Conservation (phyloP, 192 early-diverging fungal species). For the Coemansia sp. region DNA sequence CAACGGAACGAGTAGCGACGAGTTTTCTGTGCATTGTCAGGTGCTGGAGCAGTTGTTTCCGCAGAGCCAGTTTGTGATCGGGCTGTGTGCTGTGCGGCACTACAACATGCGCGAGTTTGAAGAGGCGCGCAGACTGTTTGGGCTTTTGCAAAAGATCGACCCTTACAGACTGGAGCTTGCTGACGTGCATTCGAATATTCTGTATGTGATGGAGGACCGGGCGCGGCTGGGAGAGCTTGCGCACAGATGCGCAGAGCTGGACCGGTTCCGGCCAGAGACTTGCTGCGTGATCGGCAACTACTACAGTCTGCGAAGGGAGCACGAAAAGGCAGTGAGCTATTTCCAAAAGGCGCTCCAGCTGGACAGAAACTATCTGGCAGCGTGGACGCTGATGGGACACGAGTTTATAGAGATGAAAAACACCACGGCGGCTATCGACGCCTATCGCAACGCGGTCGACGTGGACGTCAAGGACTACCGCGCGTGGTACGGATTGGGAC, state of each 20-base stretch:
- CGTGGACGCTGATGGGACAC: conserved; percentile 94
- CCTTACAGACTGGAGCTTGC: conserved; percentile 79
- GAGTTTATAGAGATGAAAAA: conserved; percentile 94
- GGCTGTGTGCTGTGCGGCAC: conserved; percentile 61
- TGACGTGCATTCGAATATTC: conserved; percentile 85
- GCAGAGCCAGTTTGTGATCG: conserved; percentile 64
- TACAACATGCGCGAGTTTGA: conserved; percentile 72
- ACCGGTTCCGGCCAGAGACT: conserved; percentile 85
- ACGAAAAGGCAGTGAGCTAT: conserved; percentile 81
- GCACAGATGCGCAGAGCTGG: conserved; percentile 65
- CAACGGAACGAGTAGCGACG: conserved; percentile 14
- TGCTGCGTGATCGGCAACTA: conserved; percentile 88
- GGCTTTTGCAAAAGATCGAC: conserved; percentile 64
- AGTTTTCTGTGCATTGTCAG: conserved; percentile 28
- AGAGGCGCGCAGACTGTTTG: conserved; percentile 69
- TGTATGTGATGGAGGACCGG: conserved; percentile 74
- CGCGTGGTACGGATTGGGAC: conserved; percentile 91
- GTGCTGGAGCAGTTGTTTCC: conserved; percentile 59
- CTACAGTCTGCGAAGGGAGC: conserved; percentile 76
- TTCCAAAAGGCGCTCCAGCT: conserved; percentile 85
- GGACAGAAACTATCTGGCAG: conserved; percentile 69
- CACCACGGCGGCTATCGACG: conserved; percentile 82
- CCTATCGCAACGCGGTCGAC: conserved; percentile 83
- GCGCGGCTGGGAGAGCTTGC: conserved; percentile 78
- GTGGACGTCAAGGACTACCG: conserved; percentile 78